These are phyloP conservation scores for Leptosphaerulina australis DNA, from an alignment of 2,329 filamentous ascomycete species.

Conservation along the genomic window DNA sequence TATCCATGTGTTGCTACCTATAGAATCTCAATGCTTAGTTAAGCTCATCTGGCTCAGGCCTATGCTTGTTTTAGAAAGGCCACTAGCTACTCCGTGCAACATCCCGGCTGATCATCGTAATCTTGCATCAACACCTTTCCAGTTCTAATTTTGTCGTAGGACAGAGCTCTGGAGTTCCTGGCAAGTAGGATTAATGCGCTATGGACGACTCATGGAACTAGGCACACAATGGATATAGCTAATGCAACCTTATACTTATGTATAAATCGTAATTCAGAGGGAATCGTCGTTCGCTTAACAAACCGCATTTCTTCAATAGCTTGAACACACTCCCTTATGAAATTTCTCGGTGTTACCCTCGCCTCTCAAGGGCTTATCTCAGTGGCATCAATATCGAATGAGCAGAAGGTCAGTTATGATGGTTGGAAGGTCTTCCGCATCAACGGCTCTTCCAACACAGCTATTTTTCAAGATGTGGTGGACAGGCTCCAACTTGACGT, in stretches of 20 bases:
- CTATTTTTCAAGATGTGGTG: conserved; percentile 38
- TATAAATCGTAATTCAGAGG: conserved; percentile 3
- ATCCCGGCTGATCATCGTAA: conserved; percentile 14
- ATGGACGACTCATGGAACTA: conserved; percentile 1
- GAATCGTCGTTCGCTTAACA: conserved; percentile 11
- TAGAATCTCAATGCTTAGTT: conserved; percentile 8
- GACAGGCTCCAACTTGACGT: conserved; percentile 40
- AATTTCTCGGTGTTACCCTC: conserved; percentile 37
- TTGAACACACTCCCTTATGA: conserved; percentile 30
- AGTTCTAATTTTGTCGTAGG: conserved; percentile 17
- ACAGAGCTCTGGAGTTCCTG: conserved; percentile 13
- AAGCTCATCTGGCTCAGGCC: conserved; percentile 18
- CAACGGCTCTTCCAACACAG: conserved; percentile 37
- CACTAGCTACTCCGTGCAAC: conserved; percentile 6
- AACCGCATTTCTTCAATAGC: conserved; percentile 10
- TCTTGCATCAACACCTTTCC: conserved; percentile 15
- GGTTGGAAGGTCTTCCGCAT: conserved; percentile 49
- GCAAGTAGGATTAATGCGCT: conserved; percentile 15
- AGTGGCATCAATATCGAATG: conserved; percentile 39
- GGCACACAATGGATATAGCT: conserved; percentile 1
- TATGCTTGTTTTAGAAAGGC: conserved; percentile 9
- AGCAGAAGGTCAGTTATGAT: conserved; percentile 42
- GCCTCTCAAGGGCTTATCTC: conserved; percentile 42
- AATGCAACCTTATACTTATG: not conserved
- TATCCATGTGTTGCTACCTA: conserved; percentile 6